phyloP scores from a whole-genome alignment of 768 basidiomycete species.

The Kwoniella sp. region DNA sequence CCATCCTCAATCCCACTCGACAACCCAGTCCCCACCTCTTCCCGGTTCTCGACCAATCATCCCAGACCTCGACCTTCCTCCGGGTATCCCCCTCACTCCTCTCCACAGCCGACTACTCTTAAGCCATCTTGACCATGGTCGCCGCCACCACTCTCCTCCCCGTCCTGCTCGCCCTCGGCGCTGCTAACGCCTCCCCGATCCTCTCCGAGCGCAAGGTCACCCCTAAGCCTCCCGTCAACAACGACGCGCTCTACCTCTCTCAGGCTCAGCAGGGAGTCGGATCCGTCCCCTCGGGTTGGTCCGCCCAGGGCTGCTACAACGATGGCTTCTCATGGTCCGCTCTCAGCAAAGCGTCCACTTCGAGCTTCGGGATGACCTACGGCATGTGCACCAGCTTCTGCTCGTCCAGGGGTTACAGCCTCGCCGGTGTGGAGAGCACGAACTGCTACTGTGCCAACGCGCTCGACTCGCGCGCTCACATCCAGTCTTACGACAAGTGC shows the following conservation, averaged over 20 bases:
- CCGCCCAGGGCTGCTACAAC: slow-evolving; percentile 5
- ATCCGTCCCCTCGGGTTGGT: slow-evolving; percentile 19
- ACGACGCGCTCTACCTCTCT: neutral
- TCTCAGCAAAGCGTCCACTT: slow-evolving; percentile 18
- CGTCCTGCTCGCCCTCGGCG: too few species aligned
- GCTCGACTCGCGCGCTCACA: neutral
- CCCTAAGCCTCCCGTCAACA: too few species aligned
- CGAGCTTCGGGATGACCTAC: slow-evolving; percentile 17
- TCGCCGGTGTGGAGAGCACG: slow-evolving; percentile 11
- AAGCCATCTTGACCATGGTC: too few species aligned
- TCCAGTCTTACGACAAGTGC: slow-evolving; percentile 7
- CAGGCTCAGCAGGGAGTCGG: neutral
- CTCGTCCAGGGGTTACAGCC: slow-evolving; percentile 15
- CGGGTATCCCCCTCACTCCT: too few species aligned
- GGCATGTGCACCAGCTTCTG: slow-evolving; percentile 21
- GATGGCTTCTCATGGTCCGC: slow-evolving; percentile 5
- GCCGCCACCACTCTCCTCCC: too few species aligned
- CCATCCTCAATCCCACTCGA: too few species aligned
- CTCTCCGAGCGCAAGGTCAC: too few species aligned
- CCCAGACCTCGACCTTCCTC: too few species aligned
- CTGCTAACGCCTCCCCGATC: too few species aligned
- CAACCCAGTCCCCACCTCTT: too few species aligned
- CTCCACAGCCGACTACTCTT: too few species aligned
- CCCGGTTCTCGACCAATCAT: too few species aligned
- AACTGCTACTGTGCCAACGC: slow-evolving; percentile 21